Percentiles rank a stretch among this genome's conserved stretches.
Conservation (phyloP, 495 filamentous ascomycete genomes). For the Aspergillus sclerotiicarbonarius region DNA sequence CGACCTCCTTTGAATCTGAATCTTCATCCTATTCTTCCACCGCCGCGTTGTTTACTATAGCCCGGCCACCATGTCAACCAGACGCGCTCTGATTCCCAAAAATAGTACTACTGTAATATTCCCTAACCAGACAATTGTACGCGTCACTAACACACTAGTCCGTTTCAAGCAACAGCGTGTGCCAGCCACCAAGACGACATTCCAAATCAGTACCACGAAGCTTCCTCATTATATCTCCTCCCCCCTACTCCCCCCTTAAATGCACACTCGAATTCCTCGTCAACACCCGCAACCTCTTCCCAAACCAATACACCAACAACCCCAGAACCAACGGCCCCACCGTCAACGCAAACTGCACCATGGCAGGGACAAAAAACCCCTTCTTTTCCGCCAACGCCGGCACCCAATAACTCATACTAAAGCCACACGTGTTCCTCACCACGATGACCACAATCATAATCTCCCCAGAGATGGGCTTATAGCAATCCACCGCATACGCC, state of each 20-base stretch:
- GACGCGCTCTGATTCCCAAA: too few species aligned
- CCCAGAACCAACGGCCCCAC: constrained; percentile 20
- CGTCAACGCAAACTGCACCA: constrained; percentile 26
- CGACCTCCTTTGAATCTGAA: too few species aligned
- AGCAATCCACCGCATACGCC: constrained; percentile 57
- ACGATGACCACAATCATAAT: constrained; percentile 55
- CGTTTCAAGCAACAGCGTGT: too few species aligned
- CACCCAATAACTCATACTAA: constrained; percentile 42
- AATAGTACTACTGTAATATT: too few species aligned
- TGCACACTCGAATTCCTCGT: constrained; percentile 8
- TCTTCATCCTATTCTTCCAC: too few species aligned
- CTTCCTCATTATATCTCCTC: too few species aligned
- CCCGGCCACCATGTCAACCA: too few species aligned
- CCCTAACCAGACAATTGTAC: too few species aligned
- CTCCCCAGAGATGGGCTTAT: constrained; percentile 52
- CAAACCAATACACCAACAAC: constrained; percentile 22
- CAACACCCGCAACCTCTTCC: constrained; percentile 20
- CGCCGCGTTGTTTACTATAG: too few species aligned
- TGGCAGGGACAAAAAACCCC: constrained; percentile 19
- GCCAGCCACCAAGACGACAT: too few species aligned
- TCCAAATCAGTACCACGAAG: too few species aligned
- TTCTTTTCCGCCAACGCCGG: constrained; percentile 7
- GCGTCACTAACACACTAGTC: too few species aligned
- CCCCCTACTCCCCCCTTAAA: neutral
- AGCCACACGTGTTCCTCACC: constrained; percentile 53